Percentiles rank a stretch among this genome's conserved stretches.
Conservation (phyloP, 2,329 filamentous ascomycete species). For the Aspergillus clavatus region DNA sequence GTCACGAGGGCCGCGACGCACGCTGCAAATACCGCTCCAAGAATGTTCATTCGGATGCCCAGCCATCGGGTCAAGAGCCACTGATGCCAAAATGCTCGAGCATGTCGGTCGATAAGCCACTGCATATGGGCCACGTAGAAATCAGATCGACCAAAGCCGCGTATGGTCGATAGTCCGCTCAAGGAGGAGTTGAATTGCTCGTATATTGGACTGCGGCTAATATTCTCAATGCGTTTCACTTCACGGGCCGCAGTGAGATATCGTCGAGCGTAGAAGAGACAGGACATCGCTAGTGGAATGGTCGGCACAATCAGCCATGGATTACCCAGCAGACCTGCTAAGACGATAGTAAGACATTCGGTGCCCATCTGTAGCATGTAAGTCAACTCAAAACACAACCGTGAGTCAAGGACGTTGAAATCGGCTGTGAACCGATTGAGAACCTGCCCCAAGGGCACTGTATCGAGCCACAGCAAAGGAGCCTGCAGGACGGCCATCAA, state of each 20-base stretch:
- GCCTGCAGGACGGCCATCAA: conserved; percentile 64
- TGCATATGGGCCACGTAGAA: conserved; percentile 67
- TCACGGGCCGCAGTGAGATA: conserved; percentile 67
- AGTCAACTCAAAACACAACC: conserved; percentile 58
- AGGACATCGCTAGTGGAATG: conserved; percentile 52
- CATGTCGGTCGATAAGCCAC: conserved; percentile 17
- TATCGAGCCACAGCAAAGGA: conserved; percentile 71
- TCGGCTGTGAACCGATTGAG: conserved; percentile 73
- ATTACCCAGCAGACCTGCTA: conserved; percentile 53
- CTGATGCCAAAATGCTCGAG: conserved; percentile 47
- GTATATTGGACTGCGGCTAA: conserved; percentile 69
- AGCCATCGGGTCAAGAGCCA: conserved; percentile 74
- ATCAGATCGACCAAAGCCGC: conserved; percentile 64
- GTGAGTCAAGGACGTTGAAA: conserved; percentile 67
- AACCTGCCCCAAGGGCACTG: conserved; percentile 68
- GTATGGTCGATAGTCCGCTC: conserved; percentile 66
- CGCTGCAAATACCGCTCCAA: conserved; percentile 64
- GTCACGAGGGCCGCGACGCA: conserved; percentile 63
- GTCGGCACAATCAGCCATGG: conserved; percentile 60
- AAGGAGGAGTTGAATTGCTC: conserved; percentile 70
- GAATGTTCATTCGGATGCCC: conserved; percentile 62
- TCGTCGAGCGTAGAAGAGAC: conserved; percentile 46
- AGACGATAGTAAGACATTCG: conserved; percentile 60
- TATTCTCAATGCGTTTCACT: conserved; percentile 70
- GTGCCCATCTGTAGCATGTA: conserved; percentile 58